phyloP scores from a whole-genome alignment of 2,329 filamentous ascomycete species.

The Sporothrix brasiliensis region DNA sequence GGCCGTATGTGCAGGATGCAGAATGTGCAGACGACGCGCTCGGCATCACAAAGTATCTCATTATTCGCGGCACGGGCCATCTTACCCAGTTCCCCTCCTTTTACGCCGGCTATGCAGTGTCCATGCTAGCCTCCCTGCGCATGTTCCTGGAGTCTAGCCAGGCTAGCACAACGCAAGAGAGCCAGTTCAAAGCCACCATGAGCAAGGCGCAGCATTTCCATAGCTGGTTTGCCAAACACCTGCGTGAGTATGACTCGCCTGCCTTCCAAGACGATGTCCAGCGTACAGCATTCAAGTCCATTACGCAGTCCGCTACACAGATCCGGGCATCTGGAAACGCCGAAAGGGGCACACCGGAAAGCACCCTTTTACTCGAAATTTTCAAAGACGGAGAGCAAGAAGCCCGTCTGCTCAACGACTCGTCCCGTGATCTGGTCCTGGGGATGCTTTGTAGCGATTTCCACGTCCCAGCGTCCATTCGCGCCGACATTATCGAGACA shows the following conservation, averaged over 20 bases:
- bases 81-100: constrained; percentile 71
- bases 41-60: constrained; percentile 81
- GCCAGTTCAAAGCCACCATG: constrained; percentile 76
- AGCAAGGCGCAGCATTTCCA: constrained; percentile 76
- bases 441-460: constrained; percentile 77
- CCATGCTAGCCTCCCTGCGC: constrained; percentile 75
- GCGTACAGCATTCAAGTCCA: constrained; percentile 62
- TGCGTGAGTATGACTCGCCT: constrained; percentile 63
- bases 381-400: constrained; percentile 69
- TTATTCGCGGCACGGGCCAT: constrained; percentile 67
- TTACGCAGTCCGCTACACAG: constrained; percentile 69
- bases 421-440: constrained; percentile 71
- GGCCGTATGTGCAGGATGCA: constrained; percentile 76
- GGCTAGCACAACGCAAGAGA: constrained; percentile 81
- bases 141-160: constrained; percentile 74
- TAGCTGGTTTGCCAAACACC: constrained; percentile 72
- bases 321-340: constrained; percentile 71
- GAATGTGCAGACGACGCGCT: constrained; percentile 91
- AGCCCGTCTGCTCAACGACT: constrained; percentile 67
- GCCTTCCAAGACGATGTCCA: constrained; percentile 54
- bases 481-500: constrained; percentile 68
- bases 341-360: constrained; percentile 71
- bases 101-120: constrained; percentile 76
- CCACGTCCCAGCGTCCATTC: constrained; percentile 58
- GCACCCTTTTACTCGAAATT: constrained; percentile 76